Base-by-base conservation (phyloP, 2,329 filamentous ascomycete species). In the Cladosporium sp. region DNA sequence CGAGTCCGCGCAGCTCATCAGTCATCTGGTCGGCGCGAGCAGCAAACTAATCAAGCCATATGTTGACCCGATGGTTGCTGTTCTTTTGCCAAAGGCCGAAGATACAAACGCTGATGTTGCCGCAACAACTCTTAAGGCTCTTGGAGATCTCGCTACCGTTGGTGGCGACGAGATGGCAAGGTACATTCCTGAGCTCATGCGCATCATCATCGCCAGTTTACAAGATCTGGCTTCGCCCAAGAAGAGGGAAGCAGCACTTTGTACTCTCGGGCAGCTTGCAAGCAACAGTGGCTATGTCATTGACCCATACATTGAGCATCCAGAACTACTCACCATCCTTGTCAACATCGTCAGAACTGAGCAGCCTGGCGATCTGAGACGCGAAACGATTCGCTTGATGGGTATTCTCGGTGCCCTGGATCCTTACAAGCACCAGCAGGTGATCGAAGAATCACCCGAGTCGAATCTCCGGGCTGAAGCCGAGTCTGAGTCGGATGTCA, bases 231-330 rank as follows among this genome's bases (percentile, higher is more conserved):
- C 91, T 63, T 96, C 93, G 3, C 87, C 90, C 47, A 81, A 86
- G 45, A 97, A 97, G 75, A 86, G 94, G 56, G 92, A 96, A 72
- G 90, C 95, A 5, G 93, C 94, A 3, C 79, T 99, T 32, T 89
- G 90, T 64, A 94, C 94, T 0, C 80, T 99, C 0, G 93, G 93
- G 19, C 92, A 97, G 70, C 78, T 99, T 56, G 91, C 94, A 5
- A 96, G 91, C 69, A 97, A 96, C 73, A 94, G 92, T 12, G 94
- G 95, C 65, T 99, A 99, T 75, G 95, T 99, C 53, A 97, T 99
- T 60, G 86, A 92, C 57, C 95, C 95, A 0, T 99, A 99, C 67
- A 81, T 93, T 48, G 92, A 99, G 60, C 96, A 97, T 66, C 94
- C 95, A 0, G 88, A 97, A 69, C 83, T 99, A 8, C 85, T 99